Percentiles rank a stretch among this genome's conserved stretches.
These are phyloP conservation scores for Gentiana straminea DNA, from an alignment of 257 asterid species.

Conservation along the genomic window DNA sequence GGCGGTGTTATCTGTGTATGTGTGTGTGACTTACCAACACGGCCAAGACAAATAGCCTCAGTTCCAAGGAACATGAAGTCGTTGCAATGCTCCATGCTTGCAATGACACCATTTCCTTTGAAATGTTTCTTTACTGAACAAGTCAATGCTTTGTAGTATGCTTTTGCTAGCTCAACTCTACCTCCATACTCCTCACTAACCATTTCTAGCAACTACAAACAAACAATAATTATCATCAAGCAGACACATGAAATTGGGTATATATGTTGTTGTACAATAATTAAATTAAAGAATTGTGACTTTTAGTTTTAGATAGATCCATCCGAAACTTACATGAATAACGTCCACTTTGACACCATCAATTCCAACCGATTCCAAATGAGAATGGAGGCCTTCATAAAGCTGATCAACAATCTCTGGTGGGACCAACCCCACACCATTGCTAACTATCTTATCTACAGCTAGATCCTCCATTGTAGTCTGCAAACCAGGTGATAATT, in stretches of 20 bases:
- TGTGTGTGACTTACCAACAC: conserved; percentile 49
- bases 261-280: too few relatives aligned
- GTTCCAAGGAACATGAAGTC: conserved; percentile 97
- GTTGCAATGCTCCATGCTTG: conserved; percentile 97
- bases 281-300: too few relatives aligned
- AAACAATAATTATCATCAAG: too few relatives aligned
- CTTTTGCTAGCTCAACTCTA: conserved; percentile 79
- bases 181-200: conserved; percentile 84
- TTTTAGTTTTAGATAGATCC: too few relatives aligned
- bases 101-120: conserved; percentile 93
- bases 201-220: conserved; percentile 62
- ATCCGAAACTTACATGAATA: conserved; percentile 47
- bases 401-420: conserved; percentile 51
- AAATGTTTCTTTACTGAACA: conserved; percentile 65
- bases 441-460: conserved; percentile 82
- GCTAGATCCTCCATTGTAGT: conserved; percentile 94
- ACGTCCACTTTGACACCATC: conserved; percentile 97
- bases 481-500: conserved; percentile 64
- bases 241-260: too few relatives aligned
- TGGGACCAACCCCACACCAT: conserved; percentile 82
- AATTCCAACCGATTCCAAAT: conserved; percentile 71
- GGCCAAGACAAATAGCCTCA: conserved; percentile 71
- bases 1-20: too few relatives aligned
- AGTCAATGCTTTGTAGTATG: conserved; percentile 63
- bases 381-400: conserved; percentile 85